Evolutionary conservation across 2,329 filamentous ascomycete species (phyloP), one percentile per base, ranked within the genome.

Genomic region (Aspergillus aculeatus): DNA sequence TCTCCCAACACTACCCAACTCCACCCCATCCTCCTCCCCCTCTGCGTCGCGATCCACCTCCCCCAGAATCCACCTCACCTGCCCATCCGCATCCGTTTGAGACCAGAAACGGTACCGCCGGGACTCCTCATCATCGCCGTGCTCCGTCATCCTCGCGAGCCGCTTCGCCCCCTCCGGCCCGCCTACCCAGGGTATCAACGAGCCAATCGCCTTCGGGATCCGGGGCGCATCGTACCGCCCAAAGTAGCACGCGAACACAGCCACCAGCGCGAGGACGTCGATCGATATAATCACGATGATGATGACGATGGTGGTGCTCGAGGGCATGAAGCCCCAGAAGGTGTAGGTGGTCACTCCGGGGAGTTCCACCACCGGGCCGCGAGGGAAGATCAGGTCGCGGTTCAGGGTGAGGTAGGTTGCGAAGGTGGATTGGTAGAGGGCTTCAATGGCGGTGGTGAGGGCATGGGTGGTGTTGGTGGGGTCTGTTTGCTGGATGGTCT

Each of bases 381-480:
- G 14, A 5, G 16, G 38, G 26, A 49, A 23, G 29, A 52, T 32
- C 16, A 12, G 12, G 14, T n/a, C 47, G 21, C n/a, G 16, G 41
- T n/a, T 19, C 4, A 62, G 32, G 12, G 60, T 52, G 14, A 64
- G 26, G 16, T 62, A 59, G 5, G 55, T 56, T 9, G 51, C 53
- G 21, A 64, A 64, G 19, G 52, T 53, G 21, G 47, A 31, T 32
- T 52, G 56, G 32, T 64, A 64, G 21, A 55, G 24, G 3, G 38
- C 29, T 24, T 62, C 48, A 1, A 47, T 47, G 2, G 60, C 58
- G 53, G 26, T 5, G 9, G 49, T 57, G 14, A 62, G 54, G 23
- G 19, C 9, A 6, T 50, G 4, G 0, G 41, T 16, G n/a, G 26
- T 11, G 14, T 2, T 19, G 2, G 19, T 23, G 26, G 14, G 3